Conservation (phyloP, 208 protist genomes). For the Leishmania mexicana region DNA sequence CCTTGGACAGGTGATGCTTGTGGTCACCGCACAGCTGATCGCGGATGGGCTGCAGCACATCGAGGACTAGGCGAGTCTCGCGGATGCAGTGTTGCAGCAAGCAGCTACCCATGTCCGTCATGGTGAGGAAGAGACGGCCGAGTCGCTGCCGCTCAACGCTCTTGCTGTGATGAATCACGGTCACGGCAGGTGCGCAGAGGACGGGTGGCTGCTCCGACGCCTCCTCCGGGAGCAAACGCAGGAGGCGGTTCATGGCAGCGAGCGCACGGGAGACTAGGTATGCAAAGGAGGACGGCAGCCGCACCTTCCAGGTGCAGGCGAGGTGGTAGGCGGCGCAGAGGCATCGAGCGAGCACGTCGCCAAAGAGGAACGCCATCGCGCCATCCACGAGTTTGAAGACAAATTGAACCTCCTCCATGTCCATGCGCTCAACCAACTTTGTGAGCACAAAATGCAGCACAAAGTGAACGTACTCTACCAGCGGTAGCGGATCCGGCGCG, state of each 20-base stretch:
- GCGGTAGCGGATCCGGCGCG: constrained; percentile 21
- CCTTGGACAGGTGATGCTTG: constrained; percentile 33
- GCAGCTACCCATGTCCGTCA: constrained; percentile 30
- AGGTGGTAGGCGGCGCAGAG: constrained; percentile 56
- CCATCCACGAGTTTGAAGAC: constrained; percentile 37
- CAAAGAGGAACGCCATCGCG: constrained; percentile 65
- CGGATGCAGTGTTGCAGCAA: constrained; percentile 35
- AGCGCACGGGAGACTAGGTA: constrained; percentile 47
- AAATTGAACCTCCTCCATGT: constrained; percentile 36
- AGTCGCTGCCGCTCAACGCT: constrained; percentile 36
- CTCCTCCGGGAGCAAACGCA: constrained; percentile 22
- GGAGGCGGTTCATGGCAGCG: constrained; percentile 29
- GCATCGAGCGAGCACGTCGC: constrained; percentile 64
- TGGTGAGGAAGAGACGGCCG: constrained; percentile 27
- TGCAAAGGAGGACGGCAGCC: constrained; percentile 47
- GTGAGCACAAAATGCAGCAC: constrained; percentile 61
- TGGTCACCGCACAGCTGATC: constrained; percentile 54
- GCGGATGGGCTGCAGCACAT: constrained; percentile 57
- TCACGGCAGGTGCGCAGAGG: constrained; percentile 26
- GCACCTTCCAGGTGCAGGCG: constrained; percentile 38
- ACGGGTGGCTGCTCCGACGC: constrained; percentile 16
- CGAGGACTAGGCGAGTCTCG: constrained; percentile 42
- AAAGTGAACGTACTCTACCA: constrained; percentile 60
- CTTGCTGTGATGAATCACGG: constrained; percentile 25
- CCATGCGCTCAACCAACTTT: constrained; percentile 46